Conservation (phyloP, 1,139 yeast genomes). For the Blastobotrys serpentis region DNA sequence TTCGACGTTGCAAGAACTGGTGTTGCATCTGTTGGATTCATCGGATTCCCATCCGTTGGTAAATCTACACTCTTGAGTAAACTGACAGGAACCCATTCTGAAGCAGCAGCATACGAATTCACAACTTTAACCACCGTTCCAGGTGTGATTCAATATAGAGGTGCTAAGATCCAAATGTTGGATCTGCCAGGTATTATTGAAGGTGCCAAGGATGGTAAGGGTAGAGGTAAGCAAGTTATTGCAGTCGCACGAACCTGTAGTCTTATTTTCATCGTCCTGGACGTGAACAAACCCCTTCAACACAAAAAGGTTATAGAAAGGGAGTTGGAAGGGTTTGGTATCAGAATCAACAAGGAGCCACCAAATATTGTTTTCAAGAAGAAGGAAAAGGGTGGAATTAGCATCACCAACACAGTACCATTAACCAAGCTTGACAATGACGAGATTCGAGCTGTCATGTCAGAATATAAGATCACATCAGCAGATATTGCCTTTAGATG, state of each 20-base stretch:
- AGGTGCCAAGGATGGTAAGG: conserved; percentile 98
- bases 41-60: conserved; percentile 99
- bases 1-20: conserved; percentile 98
- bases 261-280: conserved; percentile 85
- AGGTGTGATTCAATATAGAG: conserved; percentile 91
- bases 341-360: conserved; percentile 84
- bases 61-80: conserved; percentile 78
- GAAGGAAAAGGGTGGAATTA: conserved; percentile 94
- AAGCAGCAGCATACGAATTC: conserved; percentile 96
- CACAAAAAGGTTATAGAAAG: conserved; percentile 92
- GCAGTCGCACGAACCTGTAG: conserved; percentile 98
- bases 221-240: conserved; percentile 98
- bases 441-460: conserved; percentile 93
- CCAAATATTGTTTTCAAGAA: conserved; percentile 89
- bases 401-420: conserved; percentile 90
- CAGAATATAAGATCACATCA: conserved; percentile 89
- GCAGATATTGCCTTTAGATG: conserved; percentile 97
- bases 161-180: conserved; percentile 96
- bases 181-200: conserved; percentile 98
- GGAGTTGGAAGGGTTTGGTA: conserved; percentile 96
- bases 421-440: conserved; percentile 87
- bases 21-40: conserved; percentile 94
- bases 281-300: conserved; percentile 91
- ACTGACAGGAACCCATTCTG: conserved; percentile 93
- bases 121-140: conserved; percentile 97